Evolutionary conservation across 495 filamentous ascomycete species (phyloP), one percentile per base, ranked within the genome.

Genomic region (Trichoderma reesei): DNA sequence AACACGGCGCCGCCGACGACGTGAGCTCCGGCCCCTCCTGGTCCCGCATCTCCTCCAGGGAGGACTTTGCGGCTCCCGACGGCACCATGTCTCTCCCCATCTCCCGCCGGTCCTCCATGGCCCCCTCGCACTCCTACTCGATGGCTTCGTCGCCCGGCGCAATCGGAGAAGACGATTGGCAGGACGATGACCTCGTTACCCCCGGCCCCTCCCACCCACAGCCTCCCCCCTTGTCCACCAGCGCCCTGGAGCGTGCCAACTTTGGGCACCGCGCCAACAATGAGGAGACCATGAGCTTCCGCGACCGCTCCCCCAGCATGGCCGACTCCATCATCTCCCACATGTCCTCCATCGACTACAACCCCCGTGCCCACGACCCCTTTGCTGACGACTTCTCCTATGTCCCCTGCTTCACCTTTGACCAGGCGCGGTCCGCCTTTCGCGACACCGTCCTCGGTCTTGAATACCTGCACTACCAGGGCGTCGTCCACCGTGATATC

Each of bases 401-500:
- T 70, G 92, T 97, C 5, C 94, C 94, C 18, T 90, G 90, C 72
- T 85, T 98, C 71, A 96, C 93, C 10, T 78, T 97, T 33, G 79
- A 82, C n/a, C 83, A 92, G 70, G 88, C 92, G n/a, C 86, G 92
- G 26, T 85, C 84, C 37, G 90, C 90, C 1, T 98, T 99, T 74
- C 82, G 94, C 51, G 94, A 98, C 72, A 96, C 95, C 0, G 87
- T 99, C 1, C 82, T 98, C 33, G 94, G 94, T 33, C 75, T 99
- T 34, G 95, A 98, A 70, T 98, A 96, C 71, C 82, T 99, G 6
- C 94, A 99, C 69, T 98, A 91, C 69, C 90, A 98, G 75, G 92
- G 92, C 38, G 93, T 99, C 51, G 91, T 98, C 51, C 94, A 99
- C 72, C 90, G 94, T 38, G 94, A 99, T 72, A 99, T 99, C 77